Base-by-base conservation (phyloP, 1,284 basidiomycete genomes). In the Ceratobasidium sp. region DNA sequence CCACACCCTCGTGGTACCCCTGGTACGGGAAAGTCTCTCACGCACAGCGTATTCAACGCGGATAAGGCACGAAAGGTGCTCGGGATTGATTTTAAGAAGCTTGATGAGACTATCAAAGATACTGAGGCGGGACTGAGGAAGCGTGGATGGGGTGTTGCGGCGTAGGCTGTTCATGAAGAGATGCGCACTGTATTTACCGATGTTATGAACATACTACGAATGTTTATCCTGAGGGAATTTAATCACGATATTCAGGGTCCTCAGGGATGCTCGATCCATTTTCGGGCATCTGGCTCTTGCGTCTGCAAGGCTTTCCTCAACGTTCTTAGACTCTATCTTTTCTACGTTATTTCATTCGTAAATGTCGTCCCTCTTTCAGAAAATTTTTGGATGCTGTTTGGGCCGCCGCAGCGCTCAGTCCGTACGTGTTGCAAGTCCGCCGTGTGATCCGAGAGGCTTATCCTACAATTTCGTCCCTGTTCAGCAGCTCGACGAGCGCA, bases 31-130 rank as follows among this genome's bases (percentile, higher is more conserved):
- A 79, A 77, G 71, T 51, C 83, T 82, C 27, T 80, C 83, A 8
- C 79, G 85, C 8, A 77, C 63, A 11, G 86, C 81, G 79, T 47
- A 76, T 48, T 77, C 66, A 76, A 84, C 66, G 81, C 82, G 4
- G 45, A 78, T 4, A 88, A 88, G 76, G 83, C 82, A 6, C 80
- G 82, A 65, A 81, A 81, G 15, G 81, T 86, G 29, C 82, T 90
- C 0, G 86, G 85, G 1, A 76, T 89, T 51, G 82, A 84, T 75
- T 88, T 86, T 78, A 82, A 84, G 29, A 78, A 81, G 4, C 81
- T 88, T 45, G 82, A 84, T 69, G 82, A 88, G 75, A 83, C 79
- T 15, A 81, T 84, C 11, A 82, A 76, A 72, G 87, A 87, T 71
- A 85, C 82, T 0, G 79, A 88, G n/a, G 80, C 79, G 0, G 83